Evolutionary conservation across 139 green algal species (phyloP), one percentile per base, ranked within the genome.

Genomic region (Pseudopediastrum boryanum): DNA sequence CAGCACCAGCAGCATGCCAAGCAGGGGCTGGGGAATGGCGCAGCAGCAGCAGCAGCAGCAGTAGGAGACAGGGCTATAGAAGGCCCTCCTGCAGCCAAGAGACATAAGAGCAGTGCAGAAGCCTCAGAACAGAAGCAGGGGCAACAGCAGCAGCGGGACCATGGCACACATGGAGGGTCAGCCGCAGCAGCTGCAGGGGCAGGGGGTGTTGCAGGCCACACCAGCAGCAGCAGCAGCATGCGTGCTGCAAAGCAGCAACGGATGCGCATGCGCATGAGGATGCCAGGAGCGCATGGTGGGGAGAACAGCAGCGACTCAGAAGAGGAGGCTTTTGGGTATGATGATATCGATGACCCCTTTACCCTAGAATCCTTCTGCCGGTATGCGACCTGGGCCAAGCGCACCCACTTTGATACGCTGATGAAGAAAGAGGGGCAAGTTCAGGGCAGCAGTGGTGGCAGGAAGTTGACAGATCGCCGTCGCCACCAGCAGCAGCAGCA

Each of bases 361-460:
- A 64, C 23, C n/a, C 59, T 80, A 23, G 23, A 27, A 35, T 59
- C 61, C 52, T 80, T 80, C 43, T 43, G 27, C 39, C 61, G 73
- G 43, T 80, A 80, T 71, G 73, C 73, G 39, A 61, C 71, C 42
- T 80, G 73, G 73, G 73, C 73, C 59, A 80, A 80, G 59, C 59
- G 73, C 33, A 43, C 59, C 73, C 73, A 80, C 73, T 80, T 80
- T 46, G 39, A 62, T 23, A 61, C 48, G 48, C 48, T n/a, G n/a
- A n/a, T n/a, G n/a, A n/a, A n/a, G n/a, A n/a, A n/a, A n/a, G n/a
- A n/a, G n/a, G n/a, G n/a, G n/a, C n/a, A n/a, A n/a, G n/a, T n/a
- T n/a, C n/a, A n/a, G n/a, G n/a, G n/a, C n/a, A n/a, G n/a, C n/a
- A n/a, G n/a, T n/a, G n/a, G n/a, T n/a, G n/a, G n/a, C n/a, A n/a